Evolutionary conservation across 331 rosid genomes (phyloP), one percentile per base, ranked within the genome.

Genomic region (Malus hybrid): DNA sequence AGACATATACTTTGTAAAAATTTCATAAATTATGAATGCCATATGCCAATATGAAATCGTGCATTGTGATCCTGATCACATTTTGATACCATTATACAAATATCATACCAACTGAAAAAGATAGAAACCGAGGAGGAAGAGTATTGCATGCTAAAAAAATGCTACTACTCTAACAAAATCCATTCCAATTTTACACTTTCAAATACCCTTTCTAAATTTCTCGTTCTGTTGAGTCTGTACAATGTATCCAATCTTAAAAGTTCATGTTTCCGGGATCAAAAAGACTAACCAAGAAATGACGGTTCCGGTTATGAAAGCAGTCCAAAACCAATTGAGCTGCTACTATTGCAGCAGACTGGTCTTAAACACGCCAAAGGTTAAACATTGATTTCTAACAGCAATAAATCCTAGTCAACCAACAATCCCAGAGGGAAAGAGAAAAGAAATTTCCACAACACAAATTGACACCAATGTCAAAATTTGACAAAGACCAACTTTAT

Each of bases 121-220:
- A 75, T 39, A 39, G 32, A 65, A 72, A 78, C 13, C 24, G 42
- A 72, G 48, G 42, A 18, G 18, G 79, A 28, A 64, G 16, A 55
- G 46, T 15, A 7, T 2, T 11, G 72, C 39, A 65, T 33, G 60
- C 60, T 44, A 68, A 26, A 50, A 15, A 50, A 50, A 50, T 50
- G 56, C 56, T 50, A 14, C 56, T 50, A 50, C 56, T 6, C 56
- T 6, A 50, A 50, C 56, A 15, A 50, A 42, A 15, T 50, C 56
- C 56, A 50, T 18, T 50, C 56, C n/a, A 50, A 76, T 15, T 39
- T 50, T 30, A 71, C 71, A 74, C 71, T 62, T 62, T 69, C 73
- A 44, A 60, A 34, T 66, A 10, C 56, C 65, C 74, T 48, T 61
- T 15, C 19, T 10, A 7, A 71, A 46, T 10, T 64, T 70, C 30